Percentiles rank a stretch among this genome's conserved stretches.
Evolutionary conservation across 2,329 filamentous ascomycete genomes (phyloP).

Genomic region (Talaromyces islandicus): DNA sequence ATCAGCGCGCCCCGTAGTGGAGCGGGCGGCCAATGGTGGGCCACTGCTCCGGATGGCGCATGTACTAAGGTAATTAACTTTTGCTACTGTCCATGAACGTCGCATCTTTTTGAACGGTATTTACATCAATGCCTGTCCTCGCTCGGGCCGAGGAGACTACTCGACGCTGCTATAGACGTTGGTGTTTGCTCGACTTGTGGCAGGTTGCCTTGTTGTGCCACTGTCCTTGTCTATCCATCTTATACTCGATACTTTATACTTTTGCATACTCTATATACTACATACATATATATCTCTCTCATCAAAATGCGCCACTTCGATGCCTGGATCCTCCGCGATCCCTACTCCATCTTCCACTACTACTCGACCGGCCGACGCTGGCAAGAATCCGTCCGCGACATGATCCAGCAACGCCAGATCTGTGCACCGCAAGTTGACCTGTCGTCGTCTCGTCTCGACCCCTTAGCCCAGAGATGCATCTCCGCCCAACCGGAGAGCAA

Average conservation of each 20-base stretch:
- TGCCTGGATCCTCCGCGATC: slow-evolving; percentile 32
- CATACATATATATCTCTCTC: not conserved
- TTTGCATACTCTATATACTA: not conserved
- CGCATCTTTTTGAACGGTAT: not conserved
- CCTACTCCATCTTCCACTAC: slow-evolving; percentile 35
- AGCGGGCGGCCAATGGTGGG: not conserved
- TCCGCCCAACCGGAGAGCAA: slow-evolving; percentile 15
- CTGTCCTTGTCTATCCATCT: not conserved
- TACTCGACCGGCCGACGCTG: slow-evolving; percentile 30
- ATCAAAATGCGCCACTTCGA: slow-evolving; percentile 33
- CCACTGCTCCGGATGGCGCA: not conserved
- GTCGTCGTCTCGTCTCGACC: slow-evolving; percentile 5
- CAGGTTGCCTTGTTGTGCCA: not conserved
- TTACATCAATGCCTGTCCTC: not conserved
- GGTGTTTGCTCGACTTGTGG: not conserved
- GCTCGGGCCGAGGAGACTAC: no score
- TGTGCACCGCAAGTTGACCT: slow-evolving; percentile 20
- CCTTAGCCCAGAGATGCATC: slow-evolving; percentile 12
- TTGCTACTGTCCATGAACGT: not conserved
- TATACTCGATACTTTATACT: not conserved
- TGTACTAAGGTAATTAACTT: not conserved
- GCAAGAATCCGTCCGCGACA: slow-evolving; percentile 28
- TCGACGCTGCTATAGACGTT: no score
- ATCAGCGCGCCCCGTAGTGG: not conserved
- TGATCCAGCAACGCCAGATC: slow-evolving; percentile 32